Evolutionary conservation across 2,329 filamentous ascomycete genomes (phyloP), one percentile per base, ranked within the genome.

Genomic region (Ophiostoma ips): DNA sequence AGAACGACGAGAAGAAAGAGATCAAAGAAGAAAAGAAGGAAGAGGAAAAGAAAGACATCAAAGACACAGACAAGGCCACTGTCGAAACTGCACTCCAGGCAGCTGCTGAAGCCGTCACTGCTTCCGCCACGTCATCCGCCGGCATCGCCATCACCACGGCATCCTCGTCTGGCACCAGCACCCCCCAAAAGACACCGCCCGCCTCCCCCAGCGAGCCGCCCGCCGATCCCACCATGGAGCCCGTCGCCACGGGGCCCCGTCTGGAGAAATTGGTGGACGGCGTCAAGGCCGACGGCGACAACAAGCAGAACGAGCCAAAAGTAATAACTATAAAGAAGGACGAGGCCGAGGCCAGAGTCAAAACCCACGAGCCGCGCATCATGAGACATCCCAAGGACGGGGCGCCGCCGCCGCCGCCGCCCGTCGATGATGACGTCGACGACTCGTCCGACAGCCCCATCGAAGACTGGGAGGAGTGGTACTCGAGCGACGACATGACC

Each of bases 361-460:
- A 30, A 37, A 33, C 3, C 21, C 6, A n/a, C n/a, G n/a, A n/a
- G n/a, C n/a, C n/a, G n/a, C n/a, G n/a, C n/a, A n/a, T n/a, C n/a
- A n/a, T n/a, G 15, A 43, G 37, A 19, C 21, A 3, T 4, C 21
- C 28, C 18, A 19, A 45, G 30, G 35, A 28, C 10, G n/a, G 18
- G 30, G 1, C 51, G 4, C 44, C 52, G 10, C 51, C 53, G 3
- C 35, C 51, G 12, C 48, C 48, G 16, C 46, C 46, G 8, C 48
- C 52, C 1, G 43, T 55, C 5, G 10, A 46, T 5, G 21, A 38
- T 10, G 35, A 48, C 7, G 72, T 72, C 6, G 70, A 70, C 33
- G 71, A 79, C 50, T 77, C 75, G 0, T 79, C 75, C 0, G 77
- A 79, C 41, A 77, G 74, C 7, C 77, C 77, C 0, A 68, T 80